These are phyloP conservation scores for Adansonia gregorii DNA, from an alignment of 441 rosid species.

Conservation along the genomic window DNA sequence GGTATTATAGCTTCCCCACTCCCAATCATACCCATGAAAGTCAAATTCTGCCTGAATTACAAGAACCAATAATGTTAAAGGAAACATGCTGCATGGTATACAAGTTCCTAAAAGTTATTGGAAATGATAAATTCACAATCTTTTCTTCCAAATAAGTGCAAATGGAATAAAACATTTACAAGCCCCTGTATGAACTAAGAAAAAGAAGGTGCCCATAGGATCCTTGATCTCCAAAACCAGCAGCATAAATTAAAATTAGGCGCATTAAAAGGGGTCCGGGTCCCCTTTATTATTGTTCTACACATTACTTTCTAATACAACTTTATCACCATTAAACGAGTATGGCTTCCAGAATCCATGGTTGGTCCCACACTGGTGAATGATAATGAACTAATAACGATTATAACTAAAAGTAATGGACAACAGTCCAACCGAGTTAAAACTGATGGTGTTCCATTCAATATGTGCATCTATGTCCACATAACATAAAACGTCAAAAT, in stretches of 20 bases:
- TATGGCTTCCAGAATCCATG: not conserved
- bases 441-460: not conserved
- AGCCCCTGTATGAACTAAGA: not conserved
- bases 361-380: not conserved
- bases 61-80: constrained; percentile 1
- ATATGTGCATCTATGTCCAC: not conserved
- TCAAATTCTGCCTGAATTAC: constrained; percentile 88
- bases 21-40: constrained; percentile 98
- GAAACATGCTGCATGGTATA: not conserved
- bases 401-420: no score
- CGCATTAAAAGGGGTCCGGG: not conserved
- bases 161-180: constrained; percentile 15
- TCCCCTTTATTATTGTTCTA: not conserved
- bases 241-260: not conserved
- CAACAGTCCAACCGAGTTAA: not conserved
- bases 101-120: not conserved
- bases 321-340: not conserved
- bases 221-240: constrained; percentile 13
- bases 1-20: constrained; percentile 94
- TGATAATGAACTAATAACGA: not conserved
- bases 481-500: not conserved
- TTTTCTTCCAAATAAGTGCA: constrained; percentile 10
- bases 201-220: constrained; percentile 1
- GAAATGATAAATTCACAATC: constrained; percentile 1
- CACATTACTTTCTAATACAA: not conserved